phyloP scores from a whole-genome alignment of 306 rosid genomes.

The Cicer pinnatifidum region DNA sequence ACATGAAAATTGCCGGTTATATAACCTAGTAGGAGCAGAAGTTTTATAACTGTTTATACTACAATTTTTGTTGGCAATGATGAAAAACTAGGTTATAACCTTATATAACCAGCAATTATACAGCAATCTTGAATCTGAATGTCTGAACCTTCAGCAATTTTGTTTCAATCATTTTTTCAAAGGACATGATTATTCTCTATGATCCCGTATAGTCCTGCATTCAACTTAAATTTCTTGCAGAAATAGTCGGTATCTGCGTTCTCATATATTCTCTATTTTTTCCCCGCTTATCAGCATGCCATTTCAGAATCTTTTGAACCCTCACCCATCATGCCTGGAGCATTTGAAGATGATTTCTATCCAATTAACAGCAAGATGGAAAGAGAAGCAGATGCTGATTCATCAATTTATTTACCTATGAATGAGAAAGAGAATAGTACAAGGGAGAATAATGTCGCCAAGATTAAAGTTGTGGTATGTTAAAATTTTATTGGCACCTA shows the following conservation, averaged over 20 bases:
- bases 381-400: conserved; percentile 69
- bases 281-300: conserved; percentile 64
- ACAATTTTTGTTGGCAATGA: conserved; percentile 10
- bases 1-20: background rate
- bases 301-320: conserved; percentile 88
- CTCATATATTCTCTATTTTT: conserved; percentile 36
- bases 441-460: conserved; percentile 87
- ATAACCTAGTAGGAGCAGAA: background rate
- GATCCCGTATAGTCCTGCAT: conserved; percentile 31
- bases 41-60: conserved; percentile 14
- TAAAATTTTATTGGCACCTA: background rate
- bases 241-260: conserved; percentile 23
- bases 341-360: conserved; percentile 66
- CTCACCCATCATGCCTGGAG: conserved; percentile 87
- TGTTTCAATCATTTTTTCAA: conserved; percentile 21
- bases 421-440: conserved; percentile 74
- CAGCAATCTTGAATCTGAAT: conserved; percentile 1
- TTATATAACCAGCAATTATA: background rate
- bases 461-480: conserved; percentile 99
- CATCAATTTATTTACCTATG: conserved; percentile 54
- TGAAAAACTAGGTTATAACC: conserved; percentile 4
- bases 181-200: conserved; percentile 22
- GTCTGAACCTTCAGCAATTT: conserved; percentile 23
- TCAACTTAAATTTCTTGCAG: conserved; percentile 4
- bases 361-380: conserved; percentile 61